A percentile compares a stretch with the other conserved stretches of the same genome.
phyloP scores from a whole-genome alignment of 345 rosid species.

The Murraya koenigii region DNA sequence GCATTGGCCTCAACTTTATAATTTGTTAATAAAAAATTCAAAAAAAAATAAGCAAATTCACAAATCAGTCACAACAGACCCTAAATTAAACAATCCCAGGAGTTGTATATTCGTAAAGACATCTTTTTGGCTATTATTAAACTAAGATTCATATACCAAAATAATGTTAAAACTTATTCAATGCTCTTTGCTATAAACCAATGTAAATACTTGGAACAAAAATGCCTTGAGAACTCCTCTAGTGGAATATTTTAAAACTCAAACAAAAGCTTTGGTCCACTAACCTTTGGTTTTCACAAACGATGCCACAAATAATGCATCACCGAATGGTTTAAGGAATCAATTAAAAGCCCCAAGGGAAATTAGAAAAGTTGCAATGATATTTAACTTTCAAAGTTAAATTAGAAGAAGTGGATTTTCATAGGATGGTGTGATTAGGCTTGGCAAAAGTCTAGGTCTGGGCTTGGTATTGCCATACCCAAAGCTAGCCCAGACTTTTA shows the following conservation, averaged over 20 bases:
- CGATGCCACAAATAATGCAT: background rate
- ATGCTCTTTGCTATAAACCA: background rate
- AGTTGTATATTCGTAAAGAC: background rate
- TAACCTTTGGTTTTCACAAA: conserved; percentile 50
- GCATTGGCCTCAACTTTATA: no score
- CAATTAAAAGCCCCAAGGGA: background rate
- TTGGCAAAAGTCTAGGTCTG: no score
- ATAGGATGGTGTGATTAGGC: no score
- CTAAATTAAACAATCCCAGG: no score
- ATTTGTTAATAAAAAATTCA: no score
- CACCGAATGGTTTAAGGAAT: conserved; percentile 1
- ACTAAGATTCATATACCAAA: background rate
- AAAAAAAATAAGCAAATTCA: no score
- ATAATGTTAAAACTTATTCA: background rate
- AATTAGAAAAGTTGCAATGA: background rate
- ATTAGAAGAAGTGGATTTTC: no score
- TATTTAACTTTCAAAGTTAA: background rate
- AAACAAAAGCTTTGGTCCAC: conserved; percentile 79
- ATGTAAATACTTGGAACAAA: conserved; percentile 10
- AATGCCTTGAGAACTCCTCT: conserved; percentile 97
- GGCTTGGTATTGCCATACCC: no score
- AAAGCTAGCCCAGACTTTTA: no score
- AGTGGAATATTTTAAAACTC: conserved; percentile 86
- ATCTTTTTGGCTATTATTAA: background rate
- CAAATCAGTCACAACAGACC: no score